phyloP scores from a whole-genome alignment of 345 rosid genomes.

The Murraya koenigii region DNA sequence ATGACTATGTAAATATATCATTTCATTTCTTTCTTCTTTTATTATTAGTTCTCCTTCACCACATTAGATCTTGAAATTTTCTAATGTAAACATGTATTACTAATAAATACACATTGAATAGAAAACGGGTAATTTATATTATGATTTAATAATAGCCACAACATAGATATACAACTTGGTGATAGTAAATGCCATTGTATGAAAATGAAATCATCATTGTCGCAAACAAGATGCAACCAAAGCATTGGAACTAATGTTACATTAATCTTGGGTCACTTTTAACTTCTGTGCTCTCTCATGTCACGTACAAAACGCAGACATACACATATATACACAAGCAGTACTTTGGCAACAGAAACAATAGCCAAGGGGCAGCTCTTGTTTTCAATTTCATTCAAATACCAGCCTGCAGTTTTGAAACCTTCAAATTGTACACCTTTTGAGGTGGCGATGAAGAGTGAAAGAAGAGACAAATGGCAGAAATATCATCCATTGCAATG shows the following conservation, averaged over 20 bases:
- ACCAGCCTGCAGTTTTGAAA: constrained; percentile 5
- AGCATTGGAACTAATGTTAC: neutral
- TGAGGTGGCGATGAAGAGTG: constrained; percentile 21
- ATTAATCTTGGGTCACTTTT: neutral
- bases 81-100: neutral
- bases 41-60: neutral
- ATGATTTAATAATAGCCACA: neutral
- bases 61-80: too few relatives aligned
- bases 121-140: neutral
- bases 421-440: neutral
- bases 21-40: too few relatives aligned
- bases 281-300: neutral
- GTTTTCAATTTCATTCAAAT: neutral
- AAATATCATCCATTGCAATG: constrained; percentile 77
- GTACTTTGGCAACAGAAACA: neutral
- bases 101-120: neutral
- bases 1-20: too few relatives aligned
- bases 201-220: neutral
- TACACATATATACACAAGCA: neutral
- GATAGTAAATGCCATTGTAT: neutral
- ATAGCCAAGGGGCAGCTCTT: neutral
- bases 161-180: neutral
- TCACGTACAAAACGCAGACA: neutral
- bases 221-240: neutral
- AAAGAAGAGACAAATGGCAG: constrained; percentile 84